A percentile compares a stretch with the other conserved stretches of the same genome.
These are phyloP conservation scores for Alternaria atra DNA, from an alignment of 2,329 filamentous ascomycete species.

Conservation along the genomic window DNA sequence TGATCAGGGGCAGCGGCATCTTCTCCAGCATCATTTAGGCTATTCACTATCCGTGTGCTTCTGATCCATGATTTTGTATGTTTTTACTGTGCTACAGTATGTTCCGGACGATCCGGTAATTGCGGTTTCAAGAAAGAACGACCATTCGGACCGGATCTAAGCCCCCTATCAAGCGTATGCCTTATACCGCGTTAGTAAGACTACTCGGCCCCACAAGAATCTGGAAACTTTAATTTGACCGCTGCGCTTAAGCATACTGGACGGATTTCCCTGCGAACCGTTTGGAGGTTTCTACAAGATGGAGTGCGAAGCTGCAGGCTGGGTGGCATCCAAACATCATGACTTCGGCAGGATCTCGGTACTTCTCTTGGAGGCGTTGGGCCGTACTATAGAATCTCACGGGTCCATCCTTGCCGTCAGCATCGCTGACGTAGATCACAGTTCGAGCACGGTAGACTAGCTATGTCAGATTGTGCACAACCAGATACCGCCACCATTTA, in stretches of 20 bases:
- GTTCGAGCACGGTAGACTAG: not conserved
- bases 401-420: slow-evolving; percentile 3
- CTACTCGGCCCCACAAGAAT: not conserved
- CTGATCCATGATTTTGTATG: not conserved
- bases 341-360: not conserved
- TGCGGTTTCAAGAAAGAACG: not conserved
- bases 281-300: not conserved
- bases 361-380: not conserved
- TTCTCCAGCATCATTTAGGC: not conserved
- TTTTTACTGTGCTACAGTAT: not conserved
- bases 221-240: not conserved
- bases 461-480: slow-evolving; percentile 4
- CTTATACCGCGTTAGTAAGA: not conserved
- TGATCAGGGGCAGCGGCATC: not conserved
- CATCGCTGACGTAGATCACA: slow-evolving; percentile 1
- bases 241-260: not conserved
- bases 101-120: slow-evolving; percentile 5
- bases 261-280: not conserved
- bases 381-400: not conserved
- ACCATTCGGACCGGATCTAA: slow-evolving; percentile 7
- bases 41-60: not conserved
- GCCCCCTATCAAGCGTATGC: not conserved
- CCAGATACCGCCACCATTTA: not conserved
- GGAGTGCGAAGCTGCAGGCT: not conserved
- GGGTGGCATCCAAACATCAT: not conserved